A percentile compares a stretch with the other conserved stretches of the same genome.
These are phyloP conservation scores for Fagus crenata DNA, from an alignment of 306 rosid genomes.

Conservation along the genomic window DNA sequence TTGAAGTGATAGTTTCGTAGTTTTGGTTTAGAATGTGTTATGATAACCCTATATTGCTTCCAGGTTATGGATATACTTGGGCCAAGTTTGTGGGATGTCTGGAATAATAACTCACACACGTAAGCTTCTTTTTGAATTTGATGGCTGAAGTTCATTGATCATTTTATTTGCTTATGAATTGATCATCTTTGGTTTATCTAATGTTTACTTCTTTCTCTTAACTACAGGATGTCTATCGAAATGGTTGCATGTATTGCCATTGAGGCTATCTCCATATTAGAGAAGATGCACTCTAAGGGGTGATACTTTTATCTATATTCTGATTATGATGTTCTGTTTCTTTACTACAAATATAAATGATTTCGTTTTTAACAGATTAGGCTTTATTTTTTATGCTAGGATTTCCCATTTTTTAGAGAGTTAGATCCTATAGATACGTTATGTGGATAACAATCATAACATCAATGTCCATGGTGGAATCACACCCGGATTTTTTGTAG, in stretches of 20 bases:
- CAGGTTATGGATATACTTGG: conserved; percentile 97
- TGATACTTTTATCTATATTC: conserved; percentile 32
- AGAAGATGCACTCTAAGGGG: conserved; percentile 96
- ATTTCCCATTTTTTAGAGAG: neutral
- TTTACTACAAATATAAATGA: neutral
- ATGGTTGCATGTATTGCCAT: conserved; percentile 99
- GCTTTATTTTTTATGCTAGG: neutral
- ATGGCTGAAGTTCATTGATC: neutral
- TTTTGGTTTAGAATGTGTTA: conserved; percentile 22
- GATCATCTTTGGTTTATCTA: neutral
- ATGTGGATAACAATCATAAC: neutral
- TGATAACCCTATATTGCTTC: conserved; percentile 19
- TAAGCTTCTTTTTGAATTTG: conserved; percentile 39
- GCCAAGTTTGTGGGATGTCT: conserved; percentile 95
- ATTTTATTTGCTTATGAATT: neutral
- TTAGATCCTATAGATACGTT: neutral
- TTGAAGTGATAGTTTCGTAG: conserved; percentile 15
- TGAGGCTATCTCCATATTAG: conserved; percentile 96
- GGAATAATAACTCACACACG: conserved; percentile 75
- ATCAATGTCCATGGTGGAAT: neutral
- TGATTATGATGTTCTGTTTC: neutral
- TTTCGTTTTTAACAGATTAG: neutral
- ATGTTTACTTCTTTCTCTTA: neutral
- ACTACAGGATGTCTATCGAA: conserved; percentile 81
- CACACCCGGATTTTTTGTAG: neutral